These are phyloP conservation scores for Rusavskia elegans DNA, from an alignment of 495 filamentous ascomycete genomes.

Conservation along the genomic window DNA sequence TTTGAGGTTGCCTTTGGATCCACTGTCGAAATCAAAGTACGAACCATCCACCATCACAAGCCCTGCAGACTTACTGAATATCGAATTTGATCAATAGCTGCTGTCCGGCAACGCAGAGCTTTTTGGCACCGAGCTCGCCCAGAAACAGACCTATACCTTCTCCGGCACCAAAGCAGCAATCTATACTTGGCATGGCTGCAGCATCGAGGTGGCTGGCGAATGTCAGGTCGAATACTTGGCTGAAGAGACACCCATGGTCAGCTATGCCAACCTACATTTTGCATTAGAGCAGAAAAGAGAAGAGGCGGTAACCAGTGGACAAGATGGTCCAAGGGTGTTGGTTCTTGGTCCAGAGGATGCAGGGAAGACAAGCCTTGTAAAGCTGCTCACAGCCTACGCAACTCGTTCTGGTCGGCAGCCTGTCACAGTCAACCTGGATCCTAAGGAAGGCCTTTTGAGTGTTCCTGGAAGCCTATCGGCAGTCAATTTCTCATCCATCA, in stretches of 20 bases:
- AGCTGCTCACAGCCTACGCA: conserved; percentile 69
- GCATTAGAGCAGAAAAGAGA: conserved; percentile 54
- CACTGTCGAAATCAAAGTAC: conserved; percentile 39
- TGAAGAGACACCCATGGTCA: conserved; percentile 71
- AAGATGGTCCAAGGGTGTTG: conserved; percentile 64
- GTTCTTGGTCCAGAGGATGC: conserved; percentile 66
- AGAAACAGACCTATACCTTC: conserved; percentile 68
- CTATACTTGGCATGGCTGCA: conserved; percentile 81
- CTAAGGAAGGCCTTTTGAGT: conserved; percentile 68
- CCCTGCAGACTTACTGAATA: conserved; percentile 11
- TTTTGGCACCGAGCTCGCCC: conserved; percentile 88
- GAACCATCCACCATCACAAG: neutral
- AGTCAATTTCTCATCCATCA: conserved; percentile 62
- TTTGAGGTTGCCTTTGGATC: conserved; percentile 68
- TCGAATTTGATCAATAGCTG: conserved; percentile 32
- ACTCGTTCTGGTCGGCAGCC: conserved; percentile 62
- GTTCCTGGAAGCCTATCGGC: conserved; percentile 78
- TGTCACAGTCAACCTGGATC: conserved; percentile 73
- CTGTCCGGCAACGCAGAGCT: conserved; percentile 76
- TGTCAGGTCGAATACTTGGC: conserved; percentile 58
- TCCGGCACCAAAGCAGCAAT: conserved; percentile 71
- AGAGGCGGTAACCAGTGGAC: conserved; percentile 28
- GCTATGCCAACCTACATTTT: conserved; percentile 77
- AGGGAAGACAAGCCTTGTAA: conserved; percentile 74
- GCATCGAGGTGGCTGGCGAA: conserved; percentile 52